A percentile compares a stretch with the other conserved stretches of the same genome.
phyloP scores from a whole-genome alignment of 1,139 yeast species.

The Taphrina pruni region DNA sequence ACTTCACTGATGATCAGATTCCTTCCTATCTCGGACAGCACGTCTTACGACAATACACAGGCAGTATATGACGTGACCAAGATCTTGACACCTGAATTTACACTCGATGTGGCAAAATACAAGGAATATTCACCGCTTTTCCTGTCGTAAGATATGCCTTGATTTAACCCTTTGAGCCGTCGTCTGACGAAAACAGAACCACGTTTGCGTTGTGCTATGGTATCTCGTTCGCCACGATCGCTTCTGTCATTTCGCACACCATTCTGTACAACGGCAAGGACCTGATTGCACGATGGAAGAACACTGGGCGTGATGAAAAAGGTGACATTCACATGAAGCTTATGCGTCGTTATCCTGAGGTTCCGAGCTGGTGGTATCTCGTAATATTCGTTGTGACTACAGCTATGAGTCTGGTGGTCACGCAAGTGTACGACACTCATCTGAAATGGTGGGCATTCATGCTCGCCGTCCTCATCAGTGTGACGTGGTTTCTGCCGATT shows the following conservation, averaged over 20 bases:
- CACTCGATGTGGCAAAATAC: slow-evolving; percentile 60
- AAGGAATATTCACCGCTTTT: slow-evolving; percentile 64
- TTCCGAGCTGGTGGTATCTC: slow-evolving; percentile 65
- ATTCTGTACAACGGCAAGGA: slow-evolving; percentile 63
- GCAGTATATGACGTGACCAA: slow-evolving; percentile 55
- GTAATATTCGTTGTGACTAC: slow-evolving; percentile 59
- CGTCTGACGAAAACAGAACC: slow-evolving; percentile 49
- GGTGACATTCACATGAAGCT: slow-evolving; percentile 69
- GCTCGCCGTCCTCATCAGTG: slow-evolving; percentile 58
- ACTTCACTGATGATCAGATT: slow-evolving; percentile 19
- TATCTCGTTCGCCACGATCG: slow-evolving; percentile 65
- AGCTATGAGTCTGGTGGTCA: slow-evolving; percentile 59
- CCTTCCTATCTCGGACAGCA: slow-evolving; percentile 48
- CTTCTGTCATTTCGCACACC: slow-evolving; percentile 63
- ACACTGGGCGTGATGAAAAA: slow-evolving; percentile 54
- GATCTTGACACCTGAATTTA: slow-evolving; percentile 56
- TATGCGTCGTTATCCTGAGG: slow-evolving; percentile 64
- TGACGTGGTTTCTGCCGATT: slow-evolving; percentile 44
- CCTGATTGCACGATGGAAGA: slow-evolving; percentile 57
- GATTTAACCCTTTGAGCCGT: too few relatives aligned
- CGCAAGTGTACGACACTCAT: slow-evolving; percentile 56
- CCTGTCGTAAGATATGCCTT: slow-evolving; percentile 53
- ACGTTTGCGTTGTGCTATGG: slow-evolving; percentile 67
- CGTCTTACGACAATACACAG: slow-evolving; percentile 60
- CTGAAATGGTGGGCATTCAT: slow-evolving; percentile 50